phyloP scores from a whole-genome alignment of 2,329 filamentous ascomycete species.

The Alternaria sp. region DNA sequence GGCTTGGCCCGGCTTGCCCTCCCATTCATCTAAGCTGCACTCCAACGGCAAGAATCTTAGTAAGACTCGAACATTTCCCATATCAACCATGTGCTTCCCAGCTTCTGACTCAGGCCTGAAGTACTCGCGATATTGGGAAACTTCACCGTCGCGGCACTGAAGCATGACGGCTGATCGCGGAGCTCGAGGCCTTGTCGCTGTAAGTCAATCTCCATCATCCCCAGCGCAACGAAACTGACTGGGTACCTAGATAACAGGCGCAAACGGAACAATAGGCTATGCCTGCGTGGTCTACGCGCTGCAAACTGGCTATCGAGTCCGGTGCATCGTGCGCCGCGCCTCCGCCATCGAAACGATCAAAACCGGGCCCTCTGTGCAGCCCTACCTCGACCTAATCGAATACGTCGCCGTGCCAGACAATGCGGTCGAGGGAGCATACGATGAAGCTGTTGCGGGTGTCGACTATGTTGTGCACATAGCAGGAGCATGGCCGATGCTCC shows the following conservation, averaged over 20 bases:
- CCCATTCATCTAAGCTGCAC: conserved; percentile 1
- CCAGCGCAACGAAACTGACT: background rate
- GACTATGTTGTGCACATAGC: conserved; percentile 41
- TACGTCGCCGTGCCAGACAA: conserved; percentile 40
- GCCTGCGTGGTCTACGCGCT: conserved; percentile 36
- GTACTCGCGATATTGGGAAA: background rate
- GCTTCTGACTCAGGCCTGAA: background rate
- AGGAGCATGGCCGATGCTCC: conserved; percentile 42
- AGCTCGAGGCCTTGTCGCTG: conserved; percentile 33
- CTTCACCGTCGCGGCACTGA: background rate
- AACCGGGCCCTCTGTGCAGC: conserved; percentile 35
- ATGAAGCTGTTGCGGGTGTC: conserved; percentile 31
- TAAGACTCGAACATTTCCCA: background rate
- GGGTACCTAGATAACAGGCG: conserved; percentile 39
- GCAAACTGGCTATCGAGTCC: conserved; percentile 36
- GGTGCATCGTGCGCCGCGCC: conserved; percentile 40
- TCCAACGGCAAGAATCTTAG: conserved; percentile 5
- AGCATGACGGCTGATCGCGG: conserved; percentile 12
- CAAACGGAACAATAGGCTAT: conserved; percentile 46
- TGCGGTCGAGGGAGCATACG: conserved; percentile 31
- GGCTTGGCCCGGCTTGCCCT: background rate
- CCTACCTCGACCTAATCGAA: conserved; percentile 27
- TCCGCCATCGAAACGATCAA: conserved; percentile 33
- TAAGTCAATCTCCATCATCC: conserved; percentile 11
- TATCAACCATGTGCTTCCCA: background rate